Percentiles rank a stretch among this genome's conserved stretches.
phyloP scores from a whole-genome alignment of 192 early-diverging fungal species.

The Entomortierella chlamydospora region DNA sequence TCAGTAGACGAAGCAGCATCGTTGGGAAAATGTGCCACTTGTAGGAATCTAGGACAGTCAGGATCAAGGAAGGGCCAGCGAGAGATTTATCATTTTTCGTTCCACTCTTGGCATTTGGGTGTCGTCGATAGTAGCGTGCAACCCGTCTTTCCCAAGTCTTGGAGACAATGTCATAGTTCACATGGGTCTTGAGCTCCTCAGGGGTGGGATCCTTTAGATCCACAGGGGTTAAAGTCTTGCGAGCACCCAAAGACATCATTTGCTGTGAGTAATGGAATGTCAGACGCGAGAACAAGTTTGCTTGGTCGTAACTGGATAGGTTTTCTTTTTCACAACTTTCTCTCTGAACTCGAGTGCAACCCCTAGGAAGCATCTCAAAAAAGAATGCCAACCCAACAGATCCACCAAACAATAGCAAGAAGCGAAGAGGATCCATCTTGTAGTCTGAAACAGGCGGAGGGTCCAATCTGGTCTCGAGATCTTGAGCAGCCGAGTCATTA shows the following conservation, averaged over 20 bases:
- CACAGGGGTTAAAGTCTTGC: constrained; percentile 71
- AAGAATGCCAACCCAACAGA: constrained; percentile 20
- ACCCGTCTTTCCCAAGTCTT: constrained; percentile 13
- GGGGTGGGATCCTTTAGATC: constrained; percentile 63
- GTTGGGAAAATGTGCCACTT: constrained; percentile 8
- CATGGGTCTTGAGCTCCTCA: constrained; percentile 1
- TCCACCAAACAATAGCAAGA: constrained; percentile 7
- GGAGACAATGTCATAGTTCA: constrained; percentile 27
- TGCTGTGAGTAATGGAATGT: constrained; percentile 89
- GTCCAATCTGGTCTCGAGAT: constrained; percentile 1
- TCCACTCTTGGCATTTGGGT: neutral
- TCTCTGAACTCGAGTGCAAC: constrained; percentile 31
- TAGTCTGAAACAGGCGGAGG: constrained; percentile 28
- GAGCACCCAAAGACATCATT: constrained; percentile 80
- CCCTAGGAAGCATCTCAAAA: constrained; percentile 25
- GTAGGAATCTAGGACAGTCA: constrained; percentile 25
- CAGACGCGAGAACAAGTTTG: constrained; percentile 84
- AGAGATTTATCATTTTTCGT: neutral
- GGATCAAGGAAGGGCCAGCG: constrained; percentile 17
- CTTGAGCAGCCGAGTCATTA: neutral
- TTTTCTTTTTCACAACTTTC: constrained; percentile 25
- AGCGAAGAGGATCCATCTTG: constrained; percentile 28
- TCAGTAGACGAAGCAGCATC: constrained; percentile 23
- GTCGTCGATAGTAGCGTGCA: neutral
- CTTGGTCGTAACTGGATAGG: constrained; percentile 41